Evolutionary conservation across 306 rosid genomes (phyloP).

Genomic region (Acmispon strigosus): DNA sequence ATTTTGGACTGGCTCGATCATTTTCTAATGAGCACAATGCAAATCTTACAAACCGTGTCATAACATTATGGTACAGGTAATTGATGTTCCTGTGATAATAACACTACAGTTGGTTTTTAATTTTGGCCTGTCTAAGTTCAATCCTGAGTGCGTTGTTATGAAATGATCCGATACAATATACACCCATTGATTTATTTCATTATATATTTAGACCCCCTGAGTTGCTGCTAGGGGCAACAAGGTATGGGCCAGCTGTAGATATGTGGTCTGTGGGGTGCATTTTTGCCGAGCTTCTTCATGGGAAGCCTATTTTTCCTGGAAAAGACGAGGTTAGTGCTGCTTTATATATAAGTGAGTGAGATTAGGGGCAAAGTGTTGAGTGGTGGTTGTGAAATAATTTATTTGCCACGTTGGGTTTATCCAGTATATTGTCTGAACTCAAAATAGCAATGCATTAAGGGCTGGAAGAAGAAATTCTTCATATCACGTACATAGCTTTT

Average conservation of each 20-base stretch:
- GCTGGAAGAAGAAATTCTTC: background rate
- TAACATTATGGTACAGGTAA: slow-evolving; percentile 78
- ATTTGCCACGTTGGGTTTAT: background rate
- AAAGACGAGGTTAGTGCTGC: slow-evolving; percentile 53
- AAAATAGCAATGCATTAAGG: background rate
- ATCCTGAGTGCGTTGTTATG: background rate
- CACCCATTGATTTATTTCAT: slow-evolving; percentile 5
- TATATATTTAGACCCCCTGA: slow-evolving; percentile 64
- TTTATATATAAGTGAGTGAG: background rate
- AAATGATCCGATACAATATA: background rate
- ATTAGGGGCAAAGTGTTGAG: background rate
- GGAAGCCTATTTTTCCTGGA: slow-evolving; percentile 67
- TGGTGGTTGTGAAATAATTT: background rate
- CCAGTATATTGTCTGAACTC: background rate
- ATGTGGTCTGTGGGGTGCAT: slow-evolving; percentile 88
- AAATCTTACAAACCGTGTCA: slow-evolving; percentile 69
- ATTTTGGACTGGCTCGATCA: slow-evolving; percentile 66
- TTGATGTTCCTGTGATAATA: background rate
- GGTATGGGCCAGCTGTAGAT: slow-evolving; percentile 74
- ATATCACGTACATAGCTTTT: background rate
- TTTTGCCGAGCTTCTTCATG: slow-evolving; percentile 71
- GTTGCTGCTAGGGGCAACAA: slow-evolving; percentile 63
- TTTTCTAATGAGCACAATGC: slow-evolving; percentile 52
- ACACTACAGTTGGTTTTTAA: background rate
- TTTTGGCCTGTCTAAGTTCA: background rate